A percentile compares a stretch with the other conserved stretches of the same genome.
phyloP scores from a whole-genome alignment of 257 asterid species.

The Prunella vulgaris region DNA sequence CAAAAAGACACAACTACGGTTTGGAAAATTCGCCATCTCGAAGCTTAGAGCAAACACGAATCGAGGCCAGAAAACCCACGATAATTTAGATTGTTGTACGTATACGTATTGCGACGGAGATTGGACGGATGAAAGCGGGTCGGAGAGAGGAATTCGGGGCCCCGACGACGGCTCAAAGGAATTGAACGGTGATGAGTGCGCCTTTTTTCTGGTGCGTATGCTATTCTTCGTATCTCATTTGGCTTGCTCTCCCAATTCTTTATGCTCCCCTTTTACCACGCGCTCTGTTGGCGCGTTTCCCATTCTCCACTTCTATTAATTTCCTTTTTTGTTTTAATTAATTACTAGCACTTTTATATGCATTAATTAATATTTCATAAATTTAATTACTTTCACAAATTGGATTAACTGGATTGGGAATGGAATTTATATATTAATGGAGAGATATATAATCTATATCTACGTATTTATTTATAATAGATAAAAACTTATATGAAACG shows the following conservation, averaged over 20 bases:
- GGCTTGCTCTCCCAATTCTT: constrained; percentile 23
- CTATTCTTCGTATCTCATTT: constrained; percentile 16
- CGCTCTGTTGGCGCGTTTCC: constrained; percentile 24
- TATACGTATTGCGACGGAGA: background rate
- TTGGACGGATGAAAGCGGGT: background rate
- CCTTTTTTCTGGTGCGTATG: background rate
- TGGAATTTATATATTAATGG: too few species aligned
- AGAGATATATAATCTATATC: too few species aligned
- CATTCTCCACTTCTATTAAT: background rate
- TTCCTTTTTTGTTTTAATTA: too few species aligned
- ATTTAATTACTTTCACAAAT: too few species aligned
- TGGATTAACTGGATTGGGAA: too few species aligned
- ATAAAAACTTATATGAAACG: too few species aligned
- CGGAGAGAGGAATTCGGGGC: constrained; percentile 22
- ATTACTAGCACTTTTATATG: background rate
- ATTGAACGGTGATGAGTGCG: constrained; percentile 34
- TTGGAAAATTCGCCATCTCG: constrained; percentile 36
- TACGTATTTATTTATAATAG: too few species aligned
- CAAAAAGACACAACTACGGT: constrained; percentile 19
- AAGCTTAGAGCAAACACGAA: constrained; percentile 6
- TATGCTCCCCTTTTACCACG: constrained; percentile 19
- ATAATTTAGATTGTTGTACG: constrained; percentile 4
- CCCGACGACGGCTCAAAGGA: constrained; percentile 34
- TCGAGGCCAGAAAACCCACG: constrained; percentile 8
- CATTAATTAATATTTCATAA: background rate